phyloP scores from a whole-genome alignment of 192 early-diverging fungal species.

The Cladochytrium replicatum region DNA sequence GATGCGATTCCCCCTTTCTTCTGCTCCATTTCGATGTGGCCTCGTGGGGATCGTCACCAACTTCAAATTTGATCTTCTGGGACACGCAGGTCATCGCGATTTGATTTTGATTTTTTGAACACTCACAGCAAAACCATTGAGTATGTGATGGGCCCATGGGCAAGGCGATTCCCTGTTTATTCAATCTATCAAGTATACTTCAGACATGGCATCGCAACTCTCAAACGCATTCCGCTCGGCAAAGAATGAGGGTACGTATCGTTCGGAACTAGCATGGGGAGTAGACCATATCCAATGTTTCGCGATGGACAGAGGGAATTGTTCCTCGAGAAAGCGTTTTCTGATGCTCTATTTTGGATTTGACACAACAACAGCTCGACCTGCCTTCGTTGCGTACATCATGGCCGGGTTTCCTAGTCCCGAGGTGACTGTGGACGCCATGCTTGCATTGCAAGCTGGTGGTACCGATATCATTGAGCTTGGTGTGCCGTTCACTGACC shows the following conservation, averaged over 20 bases:
- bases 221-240: constrained; percentile 14
- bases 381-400: constrained; percentile 87
- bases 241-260: constrained; percentile 7
- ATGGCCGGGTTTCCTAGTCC: constrained; percentile 86
- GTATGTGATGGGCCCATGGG: too few species aligned
- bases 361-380: constrained; percentile 24
- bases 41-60: too few species aligned
- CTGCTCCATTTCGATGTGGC: too few species aligned
- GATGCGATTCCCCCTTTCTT: too few species aligned
- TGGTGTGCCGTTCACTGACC: constrained; percentile 96
- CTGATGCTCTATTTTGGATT: constrained; percentile 2
- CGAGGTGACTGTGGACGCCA: constrained; percentile 67
- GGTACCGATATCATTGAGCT: constrained; percentile 95
- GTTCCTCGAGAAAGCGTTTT: not conserved
- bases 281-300: too few species aligned
- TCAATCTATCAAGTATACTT: not conserved
- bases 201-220: constrained; percentile 16
- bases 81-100: too few species aligned
- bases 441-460: constrained; percentile 81
- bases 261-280: too few species aligned
- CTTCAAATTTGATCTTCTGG: too few species aligned
- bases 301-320: not conserved
- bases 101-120: too few species aligned
- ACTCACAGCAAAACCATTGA: too few species aligned
- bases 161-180: too few species aligned